Evolutionary conservation across 2,329 filamentous ascomycete species (phyloP).

Genomic region (Blumeriella jaapii): DNA sequence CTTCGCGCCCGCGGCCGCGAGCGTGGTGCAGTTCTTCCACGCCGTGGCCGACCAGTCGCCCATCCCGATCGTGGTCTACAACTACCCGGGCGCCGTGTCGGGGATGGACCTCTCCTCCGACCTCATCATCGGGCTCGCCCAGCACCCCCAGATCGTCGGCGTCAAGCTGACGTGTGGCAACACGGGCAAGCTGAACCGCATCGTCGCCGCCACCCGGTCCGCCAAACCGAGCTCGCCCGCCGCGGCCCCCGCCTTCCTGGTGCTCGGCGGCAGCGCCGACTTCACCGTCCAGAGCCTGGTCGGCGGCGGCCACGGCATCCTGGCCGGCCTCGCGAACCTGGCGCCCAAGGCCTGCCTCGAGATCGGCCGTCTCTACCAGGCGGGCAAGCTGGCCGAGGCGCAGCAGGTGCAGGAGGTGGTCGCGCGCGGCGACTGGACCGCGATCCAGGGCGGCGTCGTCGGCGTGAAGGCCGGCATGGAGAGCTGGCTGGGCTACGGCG

Average conservation of each 20-base stretch:
- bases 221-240: conserved; percentile 31
- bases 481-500: conserved; percentile 53
- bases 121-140: conserved; percentile 65
- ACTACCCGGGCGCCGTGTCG: conserved; percentile 79
- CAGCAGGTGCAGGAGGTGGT: conserved; percentile 51
- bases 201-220: conserved; percentile 44
- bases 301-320: conserved; percentile 59
- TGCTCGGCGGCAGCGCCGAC: conserved; percentile 62
- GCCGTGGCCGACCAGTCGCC: conserved; percentile 56
- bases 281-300: conserved; percentile 61
- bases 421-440: conserved; percentile 56
- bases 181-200: conserved; percentile 46
- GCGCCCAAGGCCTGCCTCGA: conserved; percentile 53
- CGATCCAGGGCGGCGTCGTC: conserved; percentile 57
- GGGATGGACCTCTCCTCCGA: conserved; percentile 87
- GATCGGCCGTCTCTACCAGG: conserved; percentile 46
- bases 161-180: conserved; percentile 91
- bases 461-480: conserved; percentile 56
- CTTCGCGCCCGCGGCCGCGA: conserved; percentile 42
- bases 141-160: conserved; percentile 75
- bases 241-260: conserved; percentile 43
- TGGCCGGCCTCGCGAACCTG: conserved; percentile 61
- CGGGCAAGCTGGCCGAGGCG: conserved; percentile 49
- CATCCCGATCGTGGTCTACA: conserved; percentile 73
- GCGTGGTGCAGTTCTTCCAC: conserved; percentile 47